Percentiles rank a stretch among this genome's conserved stretches.
These are phyloP conservation scores for Fraxinus greggii DNA, from an alignment of 305 asterid species.

Conservation along the genomic window DNA sequence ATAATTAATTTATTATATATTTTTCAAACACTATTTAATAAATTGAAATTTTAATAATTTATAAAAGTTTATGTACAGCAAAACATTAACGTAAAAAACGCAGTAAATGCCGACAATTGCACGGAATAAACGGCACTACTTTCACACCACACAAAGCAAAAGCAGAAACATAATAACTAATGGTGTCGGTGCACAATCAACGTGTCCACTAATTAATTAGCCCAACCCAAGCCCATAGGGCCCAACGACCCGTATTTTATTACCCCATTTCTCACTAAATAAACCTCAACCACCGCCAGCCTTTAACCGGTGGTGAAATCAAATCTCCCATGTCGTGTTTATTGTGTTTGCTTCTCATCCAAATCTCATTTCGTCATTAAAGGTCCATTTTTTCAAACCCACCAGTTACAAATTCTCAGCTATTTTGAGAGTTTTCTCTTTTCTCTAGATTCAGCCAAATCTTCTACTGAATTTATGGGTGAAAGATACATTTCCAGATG, in stretches of 20 bases:
- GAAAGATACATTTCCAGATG: conserved; percentile 19
- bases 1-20: too few species aligned
- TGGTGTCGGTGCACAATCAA: conserved; percentile 33
- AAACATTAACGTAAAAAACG: neutral
- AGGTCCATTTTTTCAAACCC: neutral
- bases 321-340: neutral
- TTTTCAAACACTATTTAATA: too few species aligned
- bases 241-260: conserved; percentile 15
- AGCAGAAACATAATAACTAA: neutral
- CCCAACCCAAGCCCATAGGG: conserved; percentile 8
- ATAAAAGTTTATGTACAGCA: too few species aligned
- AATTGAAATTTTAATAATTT: too few species aligned
- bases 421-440: neutral
- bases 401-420: neutral
- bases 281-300: neutral
- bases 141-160: neutral
- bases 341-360: neutral
- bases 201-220: conserved; percentile 12
- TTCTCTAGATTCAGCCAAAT: neutral
- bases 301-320: neutral
- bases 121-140: neutral
- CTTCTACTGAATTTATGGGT: conserved; percentile 5
- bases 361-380: neutral
- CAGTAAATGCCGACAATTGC: neutral
- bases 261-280: neutral